phyloP scores from a whole-genome alignment of 176 grass and related monocot genomes.

The Lolium rigidum region DNA sequence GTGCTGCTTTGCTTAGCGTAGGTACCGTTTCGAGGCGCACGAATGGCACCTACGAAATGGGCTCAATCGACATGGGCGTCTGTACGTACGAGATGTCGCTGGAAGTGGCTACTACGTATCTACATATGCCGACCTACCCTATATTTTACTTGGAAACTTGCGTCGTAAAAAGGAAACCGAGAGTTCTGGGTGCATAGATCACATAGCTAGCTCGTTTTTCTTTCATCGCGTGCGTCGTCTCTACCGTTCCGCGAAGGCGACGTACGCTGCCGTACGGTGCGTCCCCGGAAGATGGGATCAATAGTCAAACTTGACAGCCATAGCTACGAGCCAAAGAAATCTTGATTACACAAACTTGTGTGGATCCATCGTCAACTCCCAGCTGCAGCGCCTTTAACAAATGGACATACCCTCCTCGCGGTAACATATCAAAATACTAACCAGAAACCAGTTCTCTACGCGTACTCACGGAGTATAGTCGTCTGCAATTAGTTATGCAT shows the following conservation, averaged over 20 bases:
- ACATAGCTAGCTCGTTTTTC: background rate
- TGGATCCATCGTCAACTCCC: constrained; percentile 14
- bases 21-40: too few species aligned
- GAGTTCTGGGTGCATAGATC: too few species aligned
- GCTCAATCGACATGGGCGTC: too few species aligned
- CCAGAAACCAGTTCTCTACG: background rate
- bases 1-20: background rate
- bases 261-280: background rate
- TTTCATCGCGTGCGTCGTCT: background rate
- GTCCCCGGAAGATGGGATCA: background rate
- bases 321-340: background rate
- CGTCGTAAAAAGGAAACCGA: too few species aligned
- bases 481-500: background rate
- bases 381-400: constrained; percentile 17
- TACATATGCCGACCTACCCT: too few species aligned
- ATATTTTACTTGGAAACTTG: too few species aligned
- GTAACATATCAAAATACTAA: background rate
- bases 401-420: background rate
- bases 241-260: background rate
- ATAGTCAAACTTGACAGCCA: background rate
- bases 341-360: background rate
- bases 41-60: too few species aligned
- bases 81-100: too few species aligned
- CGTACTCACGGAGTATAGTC: too few species aligned
- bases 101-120: too few species aligned